Conservation (phyloP, 345 rosid species). For the Clarkia xantiana region DNA sequence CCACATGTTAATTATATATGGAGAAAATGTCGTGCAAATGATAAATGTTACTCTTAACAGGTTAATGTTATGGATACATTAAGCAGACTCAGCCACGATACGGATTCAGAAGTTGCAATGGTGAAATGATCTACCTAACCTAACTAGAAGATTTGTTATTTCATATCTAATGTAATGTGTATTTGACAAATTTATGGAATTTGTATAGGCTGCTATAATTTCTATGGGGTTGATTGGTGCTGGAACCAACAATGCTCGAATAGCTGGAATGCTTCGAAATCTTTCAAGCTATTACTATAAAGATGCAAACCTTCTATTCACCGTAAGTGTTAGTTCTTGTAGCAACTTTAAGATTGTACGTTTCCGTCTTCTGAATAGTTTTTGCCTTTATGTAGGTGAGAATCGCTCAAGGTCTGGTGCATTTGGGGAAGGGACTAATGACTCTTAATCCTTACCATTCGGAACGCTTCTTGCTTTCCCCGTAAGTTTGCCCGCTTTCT, state of each 20-base stretch:
- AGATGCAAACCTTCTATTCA: conserved; percentile 78
- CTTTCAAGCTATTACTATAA: conserved; percentile 91
- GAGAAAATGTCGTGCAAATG: too few species aligned
- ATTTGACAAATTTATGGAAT: conserved; percentile 10
- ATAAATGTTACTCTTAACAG: too few species aligned
- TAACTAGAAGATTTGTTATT: background rate
- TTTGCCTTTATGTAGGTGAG: conserved; percentile 44
- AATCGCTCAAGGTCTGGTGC: conserved; percentile 90
- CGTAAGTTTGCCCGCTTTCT: conserved; percentile 53
- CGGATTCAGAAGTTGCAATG: conserved; percentile 97
- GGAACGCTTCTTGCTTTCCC: conserved; percentile 72
- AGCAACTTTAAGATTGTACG: background rate
- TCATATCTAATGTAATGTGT: background rate
- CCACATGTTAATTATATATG: too few species aligned
- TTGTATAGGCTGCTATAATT: conserved; percentile 66
- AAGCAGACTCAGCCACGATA: conserved; percentile 94
- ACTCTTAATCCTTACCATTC: conserved; percentile 91
- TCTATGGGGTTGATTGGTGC: conserved; percentile 93
- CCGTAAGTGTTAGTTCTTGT: conserved; percentile 36
- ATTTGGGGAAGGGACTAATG: conserved; percentile 87
- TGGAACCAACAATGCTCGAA: conserved; percentile 92
- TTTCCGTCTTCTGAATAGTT: conserved; percentile 4
- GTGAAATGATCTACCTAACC: conserved; percentile 25
- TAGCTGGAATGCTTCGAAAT: conserved; percentile 94
- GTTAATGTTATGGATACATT: conserved; percentile 92